These are phyloP conservation scores for Areca catechu DNA, from an alignment of 176 grass and related monocot species.

Conservation along the genomic window DNA sequence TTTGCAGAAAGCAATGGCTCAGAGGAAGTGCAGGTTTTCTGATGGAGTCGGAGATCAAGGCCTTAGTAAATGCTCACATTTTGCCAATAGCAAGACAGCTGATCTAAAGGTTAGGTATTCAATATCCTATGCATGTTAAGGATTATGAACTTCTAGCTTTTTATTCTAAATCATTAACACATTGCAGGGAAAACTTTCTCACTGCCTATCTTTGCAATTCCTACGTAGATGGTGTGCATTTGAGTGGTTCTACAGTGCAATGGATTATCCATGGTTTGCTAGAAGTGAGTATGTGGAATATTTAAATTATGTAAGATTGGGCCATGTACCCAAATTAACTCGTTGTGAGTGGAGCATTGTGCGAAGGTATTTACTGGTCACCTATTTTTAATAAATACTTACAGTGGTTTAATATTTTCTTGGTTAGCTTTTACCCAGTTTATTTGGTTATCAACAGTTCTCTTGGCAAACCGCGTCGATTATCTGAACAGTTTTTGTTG, in stretches of 20 bases:
- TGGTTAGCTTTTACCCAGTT: too few species aligned
- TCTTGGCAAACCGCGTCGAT: constrained; percentile 59
- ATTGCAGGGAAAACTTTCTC: constrained; percentile 34
- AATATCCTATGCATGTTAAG: constrained; percentile 1
- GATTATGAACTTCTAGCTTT: neutral
- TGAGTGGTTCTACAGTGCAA: constrained; percentile 75
- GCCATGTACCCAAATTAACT: constrained; percentile 45
- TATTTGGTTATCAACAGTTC: constrained; percentile 33
- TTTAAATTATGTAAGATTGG: constrained; percentile 45
- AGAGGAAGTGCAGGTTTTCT: neutral
- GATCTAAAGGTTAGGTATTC: too few species aligned
- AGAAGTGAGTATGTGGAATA: constrained; percentile 53
- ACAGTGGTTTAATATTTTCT: too few species aligned
- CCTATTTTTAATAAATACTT: constrained; percentile 2
- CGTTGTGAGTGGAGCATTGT: constrained; percentile 59
- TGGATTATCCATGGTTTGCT: constrained; percentile 84
- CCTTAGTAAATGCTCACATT: too few species aligned
- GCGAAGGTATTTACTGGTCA: constrained; percentile 29
- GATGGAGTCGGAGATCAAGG: too few species aligned
- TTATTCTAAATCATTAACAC: constrained; percentile 17
- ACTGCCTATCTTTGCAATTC: constrained; percentile 42
- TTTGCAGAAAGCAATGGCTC: constrained; percentile 20
- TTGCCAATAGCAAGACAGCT: too few species aligned
- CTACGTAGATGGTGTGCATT: constrained; percentile 60
- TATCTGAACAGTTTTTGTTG: constrained; percentile 39